These are phyloP conservation scores for Lenzites betulinus DNA, from an alignment of 768 basidiomycete species.

Conservation along the genomic window DNA sequence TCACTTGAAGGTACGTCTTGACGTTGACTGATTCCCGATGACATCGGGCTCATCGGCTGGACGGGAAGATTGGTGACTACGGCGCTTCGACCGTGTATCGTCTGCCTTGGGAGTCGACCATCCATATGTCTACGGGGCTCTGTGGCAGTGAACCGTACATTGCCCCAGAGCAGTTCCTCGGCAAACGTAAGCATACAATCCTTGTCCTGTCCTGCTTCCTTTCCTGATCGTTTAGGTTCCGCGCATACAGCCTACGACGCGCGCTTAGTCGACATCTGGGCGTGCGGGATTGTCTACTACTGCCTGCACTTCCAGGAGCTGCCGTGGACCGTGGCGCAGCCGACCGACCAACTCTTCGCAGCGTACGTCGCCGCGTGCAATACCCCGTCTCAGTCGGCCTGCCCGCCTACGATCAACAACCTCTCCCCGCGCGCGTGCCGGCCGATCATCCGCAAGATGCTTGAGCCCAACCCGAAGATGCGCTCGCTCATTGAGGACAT, in stretches of 20 bases:
- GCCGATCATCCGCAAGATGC: slow-evolving; percentile 84
- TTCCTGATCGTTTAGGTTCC: slow-evolving; percentile 39
- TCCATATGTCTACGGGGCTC: slow-evolving; percentile 95
- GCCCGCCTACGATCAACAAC: slow-evolving; percentile 79
- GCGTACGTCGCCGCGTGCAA: slow-evolving; percentile 67
- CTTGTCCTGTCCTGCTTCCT: slow-evolving; percentile 34
- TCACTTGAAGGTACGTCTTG: slow-evolving; percentile 78
- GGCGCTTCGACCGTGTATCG: slow-evolving; percentile 99
- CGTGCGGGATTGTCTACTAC: slow-evolving; percentile 95
- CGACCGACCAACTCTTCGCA: slow-evolving; percentile 76
- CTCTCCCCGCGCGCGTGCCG: slow-evolving; percentile 85
- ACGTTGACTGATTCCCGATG: slow-evolving; percentile 1
- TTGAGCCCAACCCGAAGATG: slow-evolving; percentile 88
- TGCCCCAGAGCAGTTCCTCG: slow-evolving; percentile 95
- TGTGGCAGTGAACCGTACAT: slow-evolving; percentile 99
- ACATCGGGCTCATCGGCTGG: slow-evolving; percentile 20
- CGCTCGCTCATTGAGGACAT: slow-evolving; percentile 80
- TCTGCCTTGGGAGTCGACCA: slow-evolving; percentile 95
- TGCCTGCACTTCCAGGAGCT: slow-evolving; percentile 98
- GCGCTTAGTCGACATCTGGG: slow-evolving; percentile 97
- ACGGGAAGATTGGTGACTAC: slow-evolving; percentile 88
- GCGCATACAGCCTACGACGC: slow-evolving; percentile 85
- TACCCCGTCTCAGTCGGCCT: slow-evolving; percentile 45
- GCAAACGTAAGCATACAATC: slow-evolving; percentile 81
- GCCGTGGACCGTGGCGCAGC: slow-evolving; percentile 95